phyloP scores from a whole-genome alignment of 108 stramenopile genomes.

The Phaeodactylum tricornutum region DNA sequence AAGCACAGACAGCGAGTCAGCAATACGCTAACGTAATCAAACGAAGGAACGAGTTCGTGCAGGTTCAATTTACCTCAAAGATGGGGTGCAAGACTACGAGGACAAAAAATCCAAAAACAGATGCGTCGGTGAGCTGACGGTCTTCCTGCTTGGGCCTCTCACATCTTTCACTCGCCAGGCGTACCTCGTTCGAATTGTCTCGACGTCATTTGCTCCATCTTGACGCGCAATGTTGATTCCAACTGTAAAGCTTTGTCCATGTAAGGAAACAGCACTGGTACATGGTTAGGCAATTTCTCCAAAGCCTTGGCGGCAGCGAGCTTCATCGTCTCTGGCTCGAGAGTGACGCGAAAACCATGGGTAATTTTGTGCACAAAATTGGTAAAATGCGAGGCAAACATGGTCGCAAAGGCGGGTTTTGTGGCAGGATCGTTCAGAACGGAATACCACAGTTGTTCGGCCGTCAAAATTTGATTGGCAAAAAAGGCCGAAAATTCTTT shows the following conservation, averaged over 20 bases:
- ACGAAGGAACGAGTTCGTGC: too few relatives aligned
- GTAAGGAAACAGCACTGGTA: slow-evolving; percentile 64
- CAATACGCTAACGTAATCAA: too few relatives aligned
- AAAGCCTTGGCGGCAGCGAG: slow-evolving; percentile 38
- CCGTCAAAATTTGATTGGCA: slow-evolving; percentile 66
- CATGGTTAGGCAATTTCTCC: slow-evolving; percentile 61
- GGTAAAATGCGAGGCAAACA: slow-evolving; percentile 50
- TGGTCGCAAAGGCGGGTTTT: slow-evolving; percentile 36
- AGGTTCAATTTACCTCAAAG: too few relatives aligned
- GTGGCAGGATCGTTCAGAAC: slow-evolving; percentile 70
- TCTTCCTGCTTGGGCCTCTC: too few relatives aligned
- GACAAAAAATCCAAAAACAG: too few relatives aligned
- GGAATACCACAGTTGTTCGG: slow-evolving; percentile 64
- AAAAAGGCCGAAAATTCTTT: slow-evolving; percentile 77
- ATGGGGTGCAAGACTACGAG: slow-evolving; percentile 91
- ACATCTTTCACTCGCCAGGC: too few relatives aligned
- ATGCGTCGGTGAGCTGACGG: too few relatives aligned
- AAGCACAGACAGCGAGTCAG: too few relatives aligned
- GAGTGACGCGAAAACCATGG: slow-evolving; percentile 25
- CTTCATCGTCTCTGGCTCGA: slow-evolving; percentile 22
- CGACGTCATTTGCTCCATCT: slow-evolving; percentile 82
- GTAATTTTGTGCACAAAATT: slow-evolving; percentile 41
- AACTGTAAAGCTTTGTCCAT: slow-evolving; percentile 72
- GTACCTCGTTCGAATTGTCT: slow-evolving; percentile 87
- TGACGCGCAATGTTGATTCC: slow-evolving; percentile 59